Conservation (phyloP, 768 basidiomycete species). For the Sarcodon sp. region DNA sequence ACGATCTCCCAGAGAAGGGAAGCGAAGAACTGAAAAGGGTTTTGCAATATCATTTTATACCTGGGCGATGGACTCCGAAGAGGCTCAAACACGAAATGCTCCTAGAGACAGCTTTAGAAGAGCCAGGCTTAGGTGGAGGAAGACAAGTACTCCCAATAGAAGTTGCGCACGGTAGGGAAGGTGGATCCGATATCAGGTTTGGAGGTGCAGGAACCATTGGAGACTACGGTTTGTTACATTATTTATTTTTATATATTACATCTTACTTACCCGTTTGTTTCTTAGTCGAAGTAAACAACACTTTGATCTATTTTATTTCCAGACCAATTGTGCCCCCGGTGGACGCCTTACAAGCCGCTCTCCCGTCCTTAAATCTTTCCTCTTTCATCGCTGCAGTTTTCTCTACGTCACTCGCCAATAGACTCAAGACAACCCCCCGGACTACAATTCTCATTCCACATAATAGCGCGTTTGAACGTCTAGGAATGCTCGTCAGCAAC, state of each 20-base stretch:
- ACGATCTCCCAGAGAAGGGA: constrained; percentile 49
- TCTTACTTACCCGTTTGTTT: constrained; percentile 3
- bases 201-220: constrained; percentile 74
- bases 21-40: constrained; percentile 57
- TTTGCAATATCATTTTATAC: constrained; percentile 85
- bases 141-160: constrained; percentile 60
- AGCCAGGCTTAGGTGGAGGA: constrained; percentile 55
- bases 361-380: constrained; percentile 77
- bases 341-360: constrained; percentile 68
- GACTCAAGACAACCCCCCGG: constrained; percentile 46
- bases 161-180: constrained; percentile 38
- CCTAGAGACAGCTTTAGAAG: constrained; percentile 66
- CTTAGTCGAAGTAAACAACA: constrained; percentile 61
- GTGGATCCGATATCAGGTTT: constrained; percentile 48
- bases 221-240: constrained; percentile 46
- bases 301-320: constrained; percentile 83
- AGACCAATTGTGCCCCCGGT: constrained; percentile 72
- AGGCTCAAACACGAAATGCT: constrained; percentile 67
- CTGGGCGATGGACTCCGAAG: constrained; percentile 58
- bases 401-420: constrained; percentile 72
- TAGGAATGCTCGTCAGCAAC: constrained; percentile 74
- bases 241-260: background rate
- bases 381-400: constrained; percentile 85
- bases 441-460: constrained; percentile 80
- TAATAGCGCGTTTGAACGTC: constrained; percentile 78